Conservation (phyloP, 371 early-diverging fungal genomes). For the Circinella umbellata region DNA sequence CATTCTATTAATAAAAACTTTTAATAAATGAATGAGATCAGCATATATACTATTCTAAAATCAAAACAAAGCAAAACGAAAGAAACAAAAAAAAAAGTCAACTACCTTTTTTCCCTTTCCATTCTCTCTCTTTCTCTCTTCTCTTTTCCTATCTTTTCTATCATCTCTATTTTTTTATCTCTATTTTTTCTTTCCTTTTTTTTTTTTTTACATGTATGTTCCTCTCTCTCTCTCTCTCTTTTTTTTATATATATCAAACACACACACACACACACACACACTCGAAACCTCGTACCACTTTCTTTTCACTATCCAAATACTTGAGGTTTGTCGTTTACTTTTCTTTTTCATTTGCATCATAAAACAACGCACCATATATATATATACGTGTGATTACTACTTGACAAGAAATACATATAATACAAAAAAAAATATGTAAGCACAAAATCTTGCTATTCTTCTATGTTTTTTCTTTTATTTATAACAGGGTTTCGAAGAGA, state of each 20-base stretch:
- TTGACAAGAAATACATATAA: neutral
- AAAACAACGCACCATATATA: neutral
- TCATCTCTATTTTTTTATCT: neutral
- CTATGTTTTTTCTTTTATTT: neutral
- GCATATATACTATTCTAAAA: neutral
- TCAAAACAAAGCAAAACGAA: too few species aligned
- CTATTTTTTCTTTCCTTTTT: neutral
- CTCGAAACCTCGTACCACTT: neutral
- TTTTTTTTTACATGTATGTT: neutral
- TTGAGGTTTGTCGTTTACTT: neutral
- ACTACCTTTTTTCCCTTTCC: neutral
- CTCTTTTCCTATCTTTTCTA: neutral
- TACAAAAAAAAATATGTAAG: slow-evolving; percentile 2
- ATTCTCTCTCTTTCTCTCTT: slow-evolving; percentile 3
- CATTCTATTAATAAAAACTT: slow-evolving; percentile 35
- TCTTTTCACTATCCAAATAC: neutral
- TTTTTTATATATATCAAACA: neutral
- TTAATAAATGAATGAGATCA: too few species aligned
- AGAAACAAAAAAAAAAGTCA: too few species aligned
- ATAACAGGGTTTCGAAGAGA: neutral
- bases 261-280: neutral
- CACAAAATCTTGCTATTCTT: slow-evolving; percentile 5
- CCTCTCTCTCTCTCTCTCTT: too few species aligned
- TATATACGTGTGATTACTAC: neutral
- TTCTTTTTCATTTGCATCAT: slow-evolving; percentile 8